These are phyloP conservation scores for Haematococcus sp. DNA, from an alignment of 139 green algal species.

Conservation along the genomic window DNA sequence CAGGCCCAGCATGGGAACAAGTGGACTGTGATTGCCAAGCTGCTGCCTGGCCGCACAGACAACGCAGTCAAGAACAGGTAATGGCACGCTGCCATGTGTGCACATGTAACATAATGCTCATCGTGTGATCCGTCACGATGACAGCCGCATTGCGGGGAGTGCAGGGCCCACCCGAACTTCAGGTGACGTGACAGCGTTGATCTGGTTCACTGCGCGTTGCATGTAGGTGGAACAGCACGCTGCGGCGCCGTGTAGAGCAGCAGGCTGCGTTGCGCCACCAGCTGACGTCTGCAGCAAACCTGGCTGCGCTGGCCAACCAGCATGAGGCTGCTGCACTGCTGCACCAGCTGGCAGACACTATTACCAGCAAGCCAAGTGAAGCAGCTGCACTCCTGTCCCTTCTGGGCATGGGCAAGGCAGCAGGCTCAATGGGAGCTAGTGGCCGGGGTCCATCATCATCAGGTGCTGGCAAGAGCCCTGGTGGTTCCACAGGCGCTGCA, in stretches of 20 bases:
- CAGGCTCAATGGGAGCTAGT: too few species aligned
- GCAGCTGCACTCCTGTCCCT: too few species aligned
- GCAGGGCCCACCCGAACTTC: too few species aligned
- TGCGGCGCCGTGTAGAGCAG: background rate
- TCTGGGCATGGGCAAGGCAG: too few species aligned
- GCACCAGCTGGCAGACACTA: conserved; percentile 3
- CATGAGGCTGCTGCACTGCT: background rate
- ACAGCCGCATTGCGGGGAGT: too few species aligned
- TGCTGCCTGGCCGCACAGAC: conserved; percentile 45
- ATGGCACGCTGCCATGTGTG: background rate
- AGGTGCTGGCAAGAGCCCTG: too few species aligned
- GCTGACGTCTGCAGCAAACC: background rate
- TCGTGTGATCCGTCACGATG: background rate
- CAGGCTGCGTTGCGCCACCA: background rate
- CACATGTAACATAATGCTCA: background rate
- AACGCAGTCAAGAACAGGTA: conserved; percentile 45
- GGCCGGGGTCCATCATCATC: too few species aligned
- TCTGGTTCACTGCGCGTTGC: too few species aligned
- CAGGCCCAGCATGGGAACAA: conserved; percentile 25
- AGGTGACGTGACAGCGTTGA: too few species aligned
- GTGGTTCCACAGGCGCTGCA: too few species aligned
- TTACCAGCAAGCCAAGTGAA: too few species aligned
- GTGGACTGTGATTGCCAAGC: conserved; percentile 45
- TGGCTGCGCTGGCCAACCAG: background rate
- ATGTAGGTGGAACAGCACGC: too few species aligned